These are phyloP conservation scores for Metschnikowia lunata DNA, from an alignment of 805 yeast species.

Conservation along the genomic window DNA sequence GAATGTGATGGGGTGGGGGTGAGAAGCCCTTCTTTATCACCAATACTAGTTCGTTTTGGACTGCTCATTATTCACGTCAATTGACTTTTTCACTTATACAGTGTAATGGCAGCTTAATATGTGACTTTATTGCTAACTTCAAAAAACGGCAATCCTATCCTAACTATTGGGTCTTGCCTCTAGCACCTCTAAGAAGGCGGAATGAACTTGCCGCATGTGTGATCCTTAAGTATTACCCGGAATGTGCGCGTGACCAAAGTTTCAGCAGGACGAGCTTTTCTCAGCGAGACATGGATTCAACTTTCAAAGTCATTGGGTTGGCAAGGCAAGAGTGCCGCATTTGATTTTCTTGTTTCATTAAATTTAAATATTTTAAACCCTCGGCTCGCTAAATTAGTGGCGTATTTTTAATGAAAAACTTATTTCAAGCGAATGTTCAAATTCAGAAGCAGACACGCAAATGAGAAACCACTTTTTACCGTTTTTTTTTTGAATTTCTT, in stretches of 20 bases:
- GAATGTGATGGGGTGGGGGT: conserved; percentile 19
- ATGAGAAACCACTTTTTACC: no score
- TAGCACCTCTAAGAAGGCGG: conserved; percentile 1
- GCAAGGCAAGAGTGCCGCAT: no score
- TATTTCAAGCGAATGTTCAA: no score
- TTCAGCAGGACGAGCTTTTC: no score
- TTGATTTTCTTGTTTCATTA: no score
- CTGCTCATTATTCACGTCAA: conserved; percentile 10
- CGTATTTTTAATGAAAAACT: no score
- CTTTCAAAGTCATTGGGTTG: no score
- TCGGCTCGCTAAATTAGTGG: no score
- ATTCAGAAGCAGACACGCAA: no score
- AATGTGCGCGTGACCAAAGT: conserved; percentile 2
- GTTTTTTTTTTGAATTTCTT: no score
- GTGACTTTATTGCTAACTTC: background rate
- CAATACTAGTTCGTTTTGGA: conserved; percentile 14
- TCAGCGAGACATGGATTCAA: no score
- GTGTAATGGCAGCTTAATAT: background rate
- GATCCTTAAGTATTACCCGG: conserved; percentile 8
- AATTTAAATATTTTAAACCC: no score
- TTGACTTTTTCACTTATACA: background rate
- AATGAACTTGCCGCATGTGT: conserved; percentile 7
- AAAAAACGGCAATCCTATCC: background rate
- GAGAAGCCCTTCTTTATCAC: conserved; percentile 17
- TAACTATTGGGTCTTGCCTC: background rate